A percentile compares a stretch with the other conserved stretches of the same genome.
phyloP scores from a whole-genome alignment of 306 rosid genomes.

The Gastrolobium bilobum region DNA sequence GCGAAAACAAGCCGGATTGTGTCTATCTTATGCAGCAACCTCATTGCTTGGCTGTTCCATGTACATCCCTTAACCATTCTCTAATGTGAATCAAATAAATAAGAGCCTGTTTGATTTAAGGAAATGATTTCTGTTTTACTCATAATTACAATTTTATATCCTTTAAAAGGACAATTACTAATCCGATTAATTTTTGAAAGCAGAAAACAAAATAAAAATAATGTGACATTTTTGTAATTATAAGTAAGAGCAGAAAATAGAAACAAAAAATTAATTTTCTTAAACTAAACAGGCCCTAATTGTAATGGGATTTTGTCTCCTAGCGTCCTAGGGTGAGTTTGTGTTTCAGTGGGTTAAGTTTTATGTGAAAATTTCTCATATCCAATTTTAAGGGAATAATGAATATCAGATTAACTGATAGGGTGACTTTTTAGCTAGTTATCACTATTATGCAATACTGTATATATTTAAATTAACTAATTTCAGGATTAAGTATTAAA shows the following conservation, averaged over 20 bases:
- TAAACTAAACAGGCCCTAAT: too few relatives aligned
- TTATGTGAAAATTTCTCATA: neutral
- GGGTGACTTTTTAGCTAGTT: slow-evolving; percentile 14
- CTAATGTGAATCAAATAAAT: neutral
- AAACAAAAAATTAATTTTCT: too few relatives aligned
- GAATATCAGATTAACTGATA: neutral
- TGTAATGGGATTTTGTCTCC: neutral
- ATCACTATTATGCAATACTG: slow-evolving; percentile 2
- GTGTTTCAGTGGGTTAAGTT: neutral
- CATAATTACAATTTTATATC: too few relatives aligned
- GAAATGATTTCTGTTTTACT: too few relatives aligned
- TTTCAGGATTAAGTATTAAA: neutral
- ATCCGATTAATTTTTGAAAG: too few relatives aligned
- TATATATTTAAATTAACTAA: neutral
- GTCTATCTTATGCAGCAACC: slow-evolving; percentile 87
- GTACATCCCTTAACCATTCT: slow-evolving; percentile 55
- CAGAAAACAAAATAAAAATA: too few relatives aligned
- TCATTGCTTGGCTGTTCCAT: slow-evolving; percentile 92
- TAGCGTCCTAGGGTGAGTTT: neutral
- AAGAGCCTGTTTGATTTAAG: too few relatives aligned
- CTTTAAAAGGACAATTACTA: too few relatives aligned
- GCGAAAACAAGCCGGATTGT: slow-evolving; percentile 61
- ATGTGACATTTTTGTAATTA: too few relatives aligned
- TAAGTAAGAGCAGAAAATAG: too few relatives aligned
- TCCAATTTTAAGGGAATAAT: neutral